Base-by-base conservation (phyloP, 306 rosid species). In the Vicia faba region DNA sequence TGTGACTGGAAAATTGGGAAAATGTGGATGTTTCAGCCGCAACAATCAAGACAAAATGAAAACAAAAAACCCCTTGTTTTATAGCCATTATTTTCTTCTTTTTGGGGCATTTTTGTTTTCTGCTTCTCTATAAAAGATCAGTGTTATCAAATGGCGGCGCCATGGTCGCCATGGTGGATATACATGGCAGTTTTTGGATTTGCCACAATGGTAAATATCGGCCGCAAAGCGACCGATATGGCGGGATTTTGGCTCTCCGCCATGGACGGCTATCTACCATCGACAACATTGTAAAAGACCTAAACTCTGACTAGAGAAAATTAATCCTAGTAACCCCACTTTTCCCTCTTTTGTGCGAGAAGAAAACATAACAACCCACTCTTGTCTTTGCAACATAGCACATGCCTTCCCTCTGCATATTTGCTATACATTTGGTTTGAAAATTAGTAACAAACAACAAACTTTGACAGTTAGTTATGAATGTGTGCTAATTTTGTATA, bases 391-490 rank as follows among this genome's bases (percentile, higher is more conserved):
- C 1, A 6, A 50, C 28, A 19, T 5, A 50, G 1, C 13, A 12
- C 12, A 19, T 10, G 7, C 57, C 57, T 20, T 50, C 57, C 57
- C 29, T 50, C 57, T 50, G 29, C 57, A 50, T 50, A 9, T 50
- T 4, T 20, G 14, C 55, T 16, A 8, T 48, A 48, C 19, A 48
- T 48, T 48, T 18, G 25, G 26, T 48, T 48, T 3, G 55, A 14
- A 8, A 18, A 48, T 48, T 16, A 16, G 25, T 16, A 15, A 44
- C 19, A n/a, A n/a, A 19, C 57, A 50, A 50, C 11, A 13, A 50
- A 19, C 29, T 50, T 50, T 19, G 13, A 50, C 20, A 0, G 57
- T 50, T 50, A 10, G 19, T 41, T 41, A 41, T 41, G 46, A 41
- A 12, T 41, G 55, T 8, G 9, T 7, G 1, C 25, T 23, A 51